phyloP scores from a whole-genome alignment of 805 yeast species.

The Metschnikowia bowlesiae region DNA sequence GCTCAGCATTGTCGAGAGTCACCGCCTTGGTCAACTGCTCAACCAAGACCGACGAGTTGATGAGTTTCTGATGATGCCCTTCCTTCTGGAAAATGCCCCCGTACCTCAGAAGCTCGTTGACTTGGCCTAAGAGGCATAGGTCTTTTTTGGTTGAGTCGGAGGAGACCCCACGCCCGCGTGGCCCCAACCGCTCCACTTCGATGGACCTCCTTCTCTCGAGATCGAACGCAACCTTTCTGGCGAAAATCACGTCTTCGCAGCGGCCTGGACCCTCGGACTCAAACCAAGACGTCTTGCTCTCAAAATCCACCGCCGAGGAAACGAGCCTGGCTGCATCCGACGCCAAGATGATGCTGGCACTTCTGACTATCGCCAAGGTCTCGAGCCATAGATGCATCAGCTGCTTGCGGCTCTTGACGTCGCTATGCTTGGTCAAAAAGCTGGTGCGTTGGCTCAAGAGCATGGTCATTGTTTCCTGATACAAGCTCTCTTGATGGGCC shows the following conservation, averaged over 20 bases:
- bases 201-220: constrained; percentile 8
- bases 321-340: constrained; percentile 6
- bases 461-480: not conserved
- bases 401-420: not conserved
- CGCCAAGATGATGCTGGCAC: not conserved
- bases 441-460: not conserved
- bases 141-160: not conserved
- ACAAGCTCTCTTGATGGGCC: not conserved
- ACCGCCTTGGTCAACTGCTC: constrained; percentile 29
- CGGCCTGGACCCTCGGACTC: constrained; percentile 3
- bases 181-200: not conserved
- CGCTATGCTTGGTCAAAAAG: not conserved
- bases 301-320: constrained; percentile 8
- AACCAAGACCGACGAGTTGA: constrained; percentile 46
- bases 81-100: constrained; percentile 37
- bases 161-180: not conserved
- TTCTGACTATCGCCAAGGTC: constrained; percentile 8
- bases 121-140: constrained; percentile 21
- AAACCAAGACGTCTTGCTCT: constrained; percentile 10
- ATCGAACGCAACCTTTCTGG: constrained; percentile 38
- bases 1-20: constrained; percentile 4
- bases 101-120: constrained; percentile 40
- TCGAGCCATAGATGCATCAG: constrained; percentile 3
- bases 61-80: constrained; percentile 44
- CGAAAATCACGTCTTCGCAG: constrained; percentile 29